phyloP scores from a whole-genome alignment of 2,329 filamentous ascomycete species.

The Fusarium cyanostomum region DNA sequence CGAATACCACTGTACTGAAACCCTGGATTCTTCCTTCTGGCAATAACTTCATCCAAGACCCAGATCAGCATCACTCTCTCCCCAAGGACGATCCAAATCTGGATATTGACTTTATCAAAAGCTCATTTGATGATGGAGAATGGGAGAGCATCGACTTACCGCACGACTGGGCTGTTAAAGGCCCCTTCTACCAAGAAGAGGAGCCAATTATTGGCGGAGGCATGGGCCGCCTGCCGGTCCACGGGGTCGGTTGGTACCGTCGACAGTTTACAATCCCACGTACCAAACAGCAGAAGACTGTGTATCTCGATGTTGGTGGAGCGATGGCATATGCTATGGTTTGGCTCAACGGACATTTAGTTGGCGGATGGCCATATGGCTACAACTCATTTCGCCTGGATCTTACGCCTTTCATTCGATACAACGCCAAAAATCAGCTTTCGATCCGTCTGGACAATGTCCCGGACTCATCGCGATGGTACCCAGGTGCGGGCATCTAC shows the following conservation, averaged over 20 bases:
- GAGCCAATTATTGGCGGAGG: conserved; percentile 49
- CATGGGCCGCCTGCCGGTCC: conserved; percentile 56
- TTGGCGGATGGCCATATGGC: conserved; percentile 62
- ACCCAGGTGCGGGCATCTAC: conserved; percentile 64
- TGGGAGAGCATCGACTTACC: conserved; percentile 56
- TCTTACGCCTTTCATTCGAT: conserved; percentile 54
- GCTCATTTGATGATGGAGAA: conserved; percentile 50
- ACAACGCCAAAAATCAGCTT: conserved; percentile 52
- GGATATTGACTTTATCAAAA: conserved; percentile 47
- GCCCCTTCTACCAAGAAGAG: conserved; percentile 53
- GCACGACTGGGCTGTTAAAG: conserved; percentile 61
- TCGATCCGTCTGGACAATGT: conserved; percentile 63
- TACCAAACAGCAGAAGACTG: conserved; percentile 48
- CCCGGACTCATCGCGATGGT: conserved; percentile 60
- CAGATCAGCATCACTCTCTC: conserved; percentile 42
- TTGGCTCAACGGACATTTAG: conserved; percentile 60
- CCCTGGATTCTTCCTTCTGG: conserved; percentile 54
- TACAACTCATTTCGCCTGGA: conserved; percentile 63
- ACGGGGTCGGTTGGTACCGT: conserved; percentile 66
- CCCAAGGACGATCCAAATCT: conserved; percentile 47
- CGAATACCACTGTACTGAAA: conserved; percentile 45
- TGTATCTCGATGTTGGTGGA: conserved; percentile 61
- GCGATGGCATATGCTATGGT: conserved; percentile 63
- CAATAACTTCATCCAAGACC: conserved; percentile 52
- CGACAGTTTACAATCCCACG: conserved; percentile 47